Evolutionary conservation across 495 filamentous ascomycete species (phyloP), one percentile per base, ranked within the genome.

Genomic region (Aspergillus incahuasiensis): DNA sequence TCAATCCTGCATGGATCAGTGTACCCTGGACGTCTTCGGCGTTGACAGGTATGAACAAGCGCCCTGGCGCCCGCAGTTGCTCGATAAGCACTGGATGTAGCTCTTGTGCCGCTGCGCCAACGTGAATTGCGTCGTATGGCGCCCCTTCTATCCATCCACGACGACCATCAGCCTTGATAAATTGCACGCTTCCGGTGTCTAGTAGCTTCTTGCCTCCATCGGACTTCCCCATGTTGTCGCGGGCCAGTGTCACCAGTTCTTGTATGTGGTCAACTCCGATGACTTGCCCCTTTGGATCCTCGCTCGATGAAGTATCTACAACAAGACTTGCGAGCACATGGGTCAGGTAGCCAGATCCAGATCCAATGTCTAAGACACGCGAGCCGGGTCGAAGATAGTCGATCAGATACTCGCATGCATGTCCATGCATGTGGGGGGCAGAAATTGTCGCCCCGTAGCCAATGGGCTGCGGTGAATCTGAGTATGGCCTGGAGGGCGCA

Each of bases 351-450:
- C 94, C 94, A 11, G 85, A 90, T 0, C 94, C 94, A 51, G 85
- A 89, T 3, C 94, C 94, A 62, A 98, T 85, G 65, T 98, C 94
- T 0, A 98, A 81, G 11, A 96, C 86, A 11, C 75, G 70, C 2
- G 79, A 68, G 21, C 73, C 75, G 0, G 75, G 73, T 39, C 73
- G 56, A 19, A 86, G 79, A 69, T 70, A 85, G 43, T 80, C 81
- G 15, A 90, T 79, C 1, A 90, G 77, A 22, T 83, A 78, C 69
- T 90, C 86, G 48, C 81, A 79, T 32, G 87, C 87, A 32, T 84
- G 78, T 65, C 89, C 92, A 74, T 98, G 94, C 90, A 98, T 98
- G 78, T 98, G 94, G 16, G 94, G 94, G 19, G 94, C 94, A 25
- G 87, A 92, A 61, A 98, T 98, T 49, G 95, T 98, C 49, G 94